Evolutionary conservation across 306 rosid species (phyloP), one percentile per base, ranked within the genome.

Genomic region (Casuarina equisetifolia): DNA sequence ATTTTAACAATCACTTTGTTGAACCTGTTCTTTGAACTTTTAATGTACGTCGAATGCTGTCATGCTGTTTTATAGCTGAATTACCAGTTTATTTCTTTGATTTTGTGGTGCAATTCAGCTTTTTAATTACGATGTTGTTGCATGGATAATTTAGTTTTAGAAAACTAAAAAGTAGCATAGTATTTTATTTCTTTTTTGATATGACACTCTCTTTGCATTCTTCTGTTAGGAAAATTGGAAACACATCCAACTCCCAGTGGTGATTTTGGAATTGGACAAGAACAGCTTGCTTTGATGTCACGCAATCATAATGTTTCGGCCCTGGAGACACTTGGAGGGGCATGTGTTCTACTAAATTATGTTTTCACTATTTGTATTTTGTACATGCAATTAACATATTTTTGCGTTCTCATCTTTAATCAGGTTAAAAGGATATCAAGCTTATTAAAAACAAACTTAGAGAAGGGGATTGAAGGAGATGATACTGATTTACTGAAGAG

Each of bases 301-400:
- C 87, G 92, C 74, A 96, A 96, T 78, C 97, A 90, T 77, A 79
- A 93, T 75, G 62, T 64, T 79, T 57, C 83, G 55, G 76, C 75
- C 32, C 85, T 93, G 74, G 89, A 85, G 78, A 84, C 77, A 78
- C 71, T 85, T 82, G 98, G 98, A 49, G 99, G 98, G 93, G 99
- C 82, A 85, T 77, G 90, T 85, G 71, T 78, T 61, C 74, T 17
- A 43, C 15, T 53, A 51, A 53, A 77, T 40, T 40, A 6, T 15
- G 59, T 48, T 75, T 54, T 66, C 35, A 32, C 17, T 49, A 25
- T 38, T 76, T 69, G 40, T 75, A 25, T 73, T 8, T 73, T 17
- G 40, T 64, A 73, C 4, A 38, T 72, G 7, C 76, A 43, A 49
- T 48, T 58, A 0, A 40, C 49, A 17, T n/a, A 70, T 70, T 72